Evolutionary conservation across 129 eudicot genomes (phyloP).

Genomic region (Calendula officinalis): DNA sequence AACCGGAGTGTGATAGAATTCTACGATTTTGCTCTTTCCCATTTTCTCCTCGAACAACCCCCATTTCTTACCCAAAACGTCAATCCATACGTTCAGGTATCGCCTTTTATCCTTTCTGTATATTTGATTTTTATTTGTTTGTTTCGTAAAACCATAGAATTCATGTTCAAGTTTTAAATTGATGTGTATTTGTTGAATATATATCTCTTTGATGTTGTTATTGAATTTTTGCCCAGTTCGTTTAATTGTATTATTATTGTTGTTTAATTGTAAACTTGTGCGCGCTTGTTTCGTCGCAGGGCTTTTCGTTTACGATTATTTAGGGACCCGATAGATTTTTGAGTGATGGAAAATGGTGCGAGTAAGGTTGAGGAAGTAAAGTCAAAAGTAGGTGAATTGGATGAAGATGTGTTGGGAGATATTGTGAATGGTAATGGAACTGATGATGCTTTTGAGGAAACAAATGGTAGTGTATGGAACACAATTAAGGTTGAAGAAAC

Average conservation of each 20-base stretch:
- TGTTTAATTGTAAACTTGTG: background rate
- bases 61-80: conserved; percentile 23
- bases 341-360: conserved; percentile 75
- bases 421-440: conserved; percentile 32
- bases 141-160: conserved; percentile 31
- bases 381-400: conserved; percentile 21
- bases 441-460: conserved; percentile 54
- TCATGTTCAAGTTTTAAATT: conserved; percentile 6
- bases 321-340: conserved; percentile 28
- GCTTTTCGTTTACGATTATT: conserved; percentile 26
- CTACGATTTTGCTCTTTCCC: conserved; percentile 10
- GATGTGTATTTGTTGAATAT: conserved; percentile 4
- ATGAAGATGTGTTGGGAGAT: conserved; percentile 22
- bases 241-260: conserved; percentile 19
- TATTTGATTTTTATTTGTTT: background rate
- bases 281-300: conserved; percentile 2
- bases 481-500: conserved; percentile 19
- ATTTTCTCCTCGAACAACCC: conserved; percentile 1
- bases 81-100: conserved; percentile 31
- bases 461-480: conserved; percentile 23
- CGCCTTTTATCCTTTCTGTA: background rate
- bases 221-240: background rate
- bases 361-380: conserved; percentile 30
- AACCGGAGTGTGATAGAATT: conserved; percentile 29
- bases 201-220: conserved; percentile 23